Percentiles rank a stretch among this genome's conserved stretches.
These are phyloP conservation scores for Chaetomium sp. DNA, from an alignment of 2,329 filamentous ascomycete species.

Conservation along the genomic window DNA sequence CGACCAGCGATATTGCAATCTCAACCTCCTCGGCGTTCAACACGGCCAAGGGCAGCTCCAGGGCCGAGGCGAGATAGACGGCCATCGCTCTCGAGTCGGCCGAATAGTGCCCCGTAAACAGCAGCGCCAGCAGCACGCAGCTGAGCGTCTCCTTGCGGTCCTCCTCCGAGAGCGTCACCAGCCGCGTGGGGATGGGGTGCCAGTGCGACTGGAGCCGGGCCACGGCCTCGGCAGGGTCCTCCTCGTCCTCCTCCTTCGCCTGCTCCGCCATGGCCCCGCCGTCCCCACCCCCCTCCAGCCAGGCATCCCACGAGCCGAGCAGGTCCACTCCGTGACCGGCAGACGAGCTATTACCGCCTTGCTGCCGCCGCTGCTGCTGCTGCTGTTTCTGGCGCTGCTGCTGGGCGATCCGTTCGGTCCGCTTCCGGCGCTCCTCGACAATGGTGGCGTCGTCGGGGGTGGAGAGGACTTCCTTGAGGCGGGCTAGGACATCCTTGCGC, in stretches of 20 bases:
- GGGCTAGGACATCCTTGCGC: constrained; percentile 68
- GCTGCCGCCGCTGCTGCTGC: constrained; percentile 6
- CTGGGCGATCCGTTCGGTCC: constrained; percentile 47
- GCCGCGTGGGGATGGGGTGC: constrained; percentile 55
- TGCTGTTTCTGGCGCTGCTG: constrained; percentile 30
- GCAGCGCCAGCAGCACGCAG: constrained; percentile 68
- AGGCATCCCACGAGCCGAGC: constrained; percentile 47
- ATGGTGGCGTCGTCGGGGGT: constrained; percentile 53
- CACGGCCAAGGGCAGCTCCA: constrained; percentile 62
- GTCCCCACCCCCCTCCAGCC: constrained; percentile 35
- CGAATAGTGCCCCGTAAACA: constrained; percentile 73
- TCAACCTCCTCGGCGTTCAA: constrained; percentile 72
- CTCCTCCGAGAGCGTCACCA: constrained; percentile 57
- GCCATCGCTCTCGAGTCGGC: constrained; percentile 71
- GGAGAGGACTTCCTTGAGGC: constrained; percentile 68
- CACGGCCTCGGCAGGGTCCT: constrained; percentile 43
- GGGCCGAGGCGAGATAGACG: constrained; percentile 67
- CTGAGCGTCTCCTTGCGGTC: constrained; percentile 68
- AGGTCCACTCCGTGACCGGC: constrained; percentile 41
- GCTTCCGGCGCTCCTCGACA: constrained; percentile 50
- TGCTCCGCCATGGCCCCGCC: constrained; percentile 21
- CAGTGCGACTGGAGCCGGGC: constrained; percentile 54
- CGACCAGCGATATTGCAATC: constrained; percentile 73
- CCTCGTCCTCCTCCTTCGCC: constrained; percentile 23
- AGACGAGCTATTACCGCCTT: constrained; percentile 30